These are phyloP conservation scores for Hemisphaericaspora lyxosophila DNA, from an alignment of 1,139 yeast species.

Conservation along the genomic window DNA sequence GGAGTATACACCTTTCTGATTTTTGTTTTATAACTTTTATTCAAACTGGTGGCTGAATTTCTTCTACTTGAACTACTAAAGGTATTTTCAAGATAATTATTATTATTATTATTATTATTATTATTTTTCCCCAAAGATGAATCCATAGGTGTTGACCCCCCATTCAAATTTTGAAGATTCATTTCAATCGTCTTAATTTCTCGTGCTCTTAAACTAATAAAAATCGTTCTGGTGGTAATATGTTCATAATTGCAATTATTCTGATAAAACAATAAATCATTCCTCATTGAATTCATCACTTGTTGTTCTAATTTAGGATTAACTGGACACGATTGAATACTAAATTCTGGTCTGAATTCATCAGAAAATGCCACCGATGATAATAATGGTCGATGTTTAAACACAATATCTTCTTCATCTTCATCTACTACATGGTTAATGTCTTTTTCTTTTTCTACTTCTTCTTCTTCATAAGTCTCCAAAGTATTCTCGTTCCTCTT, in stretches of 20 bases:
- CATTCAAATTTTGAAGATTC: conserved; percentile 20
- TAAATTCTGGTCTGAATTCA: conserved; percentile 53
- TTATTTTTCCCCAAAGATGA: too few species aligned
- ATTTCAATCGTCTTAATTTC: conserved; percentile 56
- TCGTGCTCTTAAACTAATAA: conserved; percentile 53
- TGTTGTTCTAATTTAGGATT: conserved; percentile 53
- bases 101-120: conserved; percentile 1
- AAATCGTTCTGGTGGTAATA: conserved; percentile 37
- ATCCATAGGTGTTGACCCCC: conserved; percentile 10
- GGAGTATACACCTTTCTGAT: conserved; percentile 40
- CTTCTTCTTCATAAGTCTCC: conserved; percentile 6
- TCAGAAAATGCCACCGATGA: conserved; percentile 52
- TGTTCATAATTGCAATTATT: conserved; percentile 34
- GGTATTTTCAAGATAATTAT: not conserved
- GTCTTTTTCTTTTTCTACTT: not conserved
- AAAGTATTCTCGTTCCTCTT: not conserved
- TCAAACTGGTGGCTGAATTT: conserved; percentile 4
- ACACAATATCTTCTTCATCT: conserved; percentile 12
- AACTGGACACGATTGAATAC: conserved; percentile 49
- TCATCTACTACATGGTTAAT: conserved; percentile 3
- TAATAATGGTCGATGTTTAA: conserved; percentile 26
- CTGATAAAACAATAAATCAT: conserved; percentile 48
- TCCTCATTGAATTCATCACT: conserved; percentile 53
- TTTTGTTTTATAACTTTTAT: conserved; percentile 34
- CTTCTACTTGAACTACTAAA: not conserved